Evolutionary conservation across 805 yeast species (phyloP), one percentile per base, ranked within the genome.

Genomic region (Starmerella khaoyaiensis): DNA sequence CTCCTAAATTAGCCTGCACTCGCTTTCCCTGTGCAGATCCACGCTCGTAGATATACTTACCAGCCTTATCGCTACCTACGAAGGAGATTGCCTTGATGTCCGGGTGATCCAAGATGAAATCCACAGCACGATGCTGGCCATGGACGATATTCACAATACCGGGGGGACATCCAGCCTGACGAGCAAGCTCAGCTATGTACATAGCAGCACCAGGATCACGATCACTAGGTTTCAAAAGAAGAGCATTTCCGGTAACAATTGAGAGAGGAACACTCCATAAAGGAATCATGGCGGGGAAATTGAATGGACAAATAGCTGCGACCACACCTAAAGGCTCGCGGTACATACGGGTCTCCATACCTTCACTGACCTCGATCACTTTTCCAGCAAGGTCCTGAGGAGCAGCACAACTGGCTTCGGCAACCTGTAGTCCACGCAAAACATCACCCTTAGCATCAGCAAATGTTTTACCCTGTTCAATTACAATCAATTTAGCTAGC

Each of bases 281-380:
- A 8, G 78, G 78, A 48, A 79, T 80, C 87, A 78, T 78, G 30
- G 82, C 86, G 19, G 87, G 87, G 71, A 78, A 78, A 62, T 78
- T 78, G 64, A 78, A 78, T 16, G 87, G 87, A 46, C 79, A 72
- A 51, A 78, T 79, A 18, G 84, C 78, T 12, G 77, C 83, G 42
- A 78, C 71, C 6, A 78, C 80, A 22, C 87, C 87, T 42, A 77
- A 62, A 30, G 82, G 82, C 44, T 57, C 62, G 49, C 84, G 69
- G 53, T 71, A 74, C 79, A 75, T 74, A 50, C 74, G 67, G 21
- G 86, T 78, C 55, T 77, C 83, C 84, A 77, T 77, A 50, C 76
- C 79, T 14, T 67, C 62, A 22, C 82, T 69, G 14, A 77, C 84
- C 52, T 76, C 83, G 40, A 78, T 64, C 19, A 71, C 63, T 31